phyloP scores from a whole-genome alignment of 73 alveolate species.

The Tetrahymena malaccensis region DNA sequence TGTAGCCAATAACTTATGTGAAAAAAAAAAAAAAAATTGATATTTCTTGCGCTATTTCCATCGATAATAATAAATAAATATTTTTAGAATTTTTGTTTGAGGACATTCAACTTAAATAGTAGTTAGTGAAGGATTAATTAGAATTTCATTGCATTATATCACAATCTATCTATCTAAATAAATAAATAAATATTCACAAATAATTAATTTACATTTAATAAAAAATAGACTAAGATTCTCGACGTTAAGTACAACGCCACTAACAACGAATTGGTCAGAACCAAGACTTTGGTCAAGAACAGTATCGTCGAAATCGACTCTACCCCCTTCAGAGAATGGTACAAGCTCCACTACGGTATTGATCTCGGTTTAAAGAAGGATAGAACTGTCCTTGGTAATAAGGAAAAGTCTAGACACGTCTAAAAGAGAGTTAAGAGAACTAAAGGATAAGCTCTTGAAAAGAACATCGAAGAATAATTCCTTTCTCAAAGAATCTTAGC shows the following conservation, averaged over 20 bases:
- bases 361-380: slow-evolving; percentile 73
- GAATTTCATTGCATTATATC: not conserved
- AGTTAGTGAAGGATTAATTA: not conserved
- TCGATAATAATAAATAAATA: not conserved
- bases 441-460: slow-evolving; percentile 56
- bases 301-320: slow-evolving; percentile 91
- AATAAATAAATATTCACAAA: not conserved
- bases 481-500: slow-evolving; percentile 86
- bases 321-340: slow-evolving; percentile 93
- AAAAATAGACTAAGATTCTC: slow-evolving; percentile 63
- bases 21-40: too few relatives aligned
- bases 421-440: slow-evolving; percentile 52
- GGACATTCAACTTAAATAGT: not conserved
- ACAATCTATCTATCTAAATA: not conserved
- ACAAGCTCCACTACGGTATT: slow-evolving; percentile 70
- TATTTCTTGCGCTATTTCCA: not conserved
- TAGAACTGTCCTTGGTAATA: slow-evolving; percentile 24
- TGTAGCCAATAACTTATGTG: not conserved
- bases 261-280: slow-evolving; percentile 96
- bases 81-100: too few relatives aligned
- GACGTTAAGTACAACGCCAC: slow-evolving; percentile 95
- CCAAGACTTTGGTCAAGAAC: slow-evolving; percentile 93
- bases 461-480: slow-evolving; percentile 68
- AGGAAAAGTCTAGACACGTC: slow-evolving; percentile 62
- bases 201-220: not conserved